A percentile compares a stretch with the other conserved stretches of the same genome.
phyloP scores from a whole-genome alignment of 2,329 filamentous ascomycete genomes.

The Huntiella decipiens region DNA sequence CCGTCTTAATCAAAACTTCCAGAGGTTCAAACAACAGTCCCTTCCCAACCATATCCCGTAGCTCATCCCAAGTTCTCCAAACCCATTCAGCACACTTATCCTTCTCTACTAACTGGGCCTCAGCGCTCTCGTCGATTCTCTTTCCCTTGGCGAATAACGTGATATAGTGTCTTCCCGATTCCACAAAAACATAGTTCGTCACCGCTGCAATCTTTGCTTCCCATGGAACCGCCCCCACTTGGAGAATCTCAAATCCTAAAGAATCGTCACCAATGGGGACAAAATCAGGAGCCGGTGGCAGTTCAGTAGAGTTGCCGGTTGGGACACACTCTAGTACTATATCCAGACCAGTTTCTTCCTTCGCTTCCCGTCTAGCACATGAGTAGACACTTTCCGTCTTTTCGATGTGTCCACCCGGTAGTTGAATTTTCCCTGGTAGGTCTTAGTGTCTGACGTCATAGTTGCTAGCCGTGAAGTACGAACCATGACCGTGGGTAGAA shows the following conservation, averaged over 20 bases:
- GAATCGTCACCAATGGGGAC: background rate
- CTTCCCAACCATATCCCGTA: constrained; percentile 14
- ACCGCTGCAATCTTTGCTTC: constrained; percentile 30
- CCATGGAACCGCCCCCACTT: background rate
- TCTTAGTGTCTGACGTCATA: background rate
- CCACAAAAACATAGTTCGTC: constrained; percentile 47
- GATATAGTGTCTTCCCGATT: constrained; percentile 50
- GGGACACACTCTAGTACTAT: constrained; percentile 24
- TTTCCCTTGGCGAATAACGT: constrained; percentile 47
- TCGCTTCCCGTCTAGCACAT: constrained; percentile 47
- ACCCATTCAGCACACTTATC: constrained; percentile 32
- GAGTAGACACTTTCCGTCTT: constrained; percentile 40
- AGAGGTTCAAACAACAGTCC: constrained; percentile 12
- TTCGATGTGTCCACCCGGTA: constrained; percentile 62
- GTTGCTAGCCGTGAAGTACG: constrained; percentile 9
- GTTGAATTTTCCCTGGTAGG: constrained; percentile 36
- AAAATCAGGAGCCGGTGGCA: background rate
- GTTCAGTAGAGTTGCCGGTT: background rate
- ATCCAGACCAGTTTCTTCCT: constrained; percentile 50
- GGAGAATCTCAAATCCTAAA: too few species aligned
- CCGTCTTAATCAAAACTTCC: constrained; percentile 2
- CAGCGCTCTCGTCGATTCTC: constrained; percentile 25
- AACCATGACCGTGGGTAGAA: constrained; percentile 30
- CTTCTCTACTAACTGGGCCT: constrained; percentile 31
- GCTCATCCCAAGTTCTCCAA: constrained; percentile 27